Evolutionary conservation across 176 grass and related monocot genomes (phyloP), one percentile per base, ranked within the genome.

Genomic region (Tuctoria greenei): DNA sequence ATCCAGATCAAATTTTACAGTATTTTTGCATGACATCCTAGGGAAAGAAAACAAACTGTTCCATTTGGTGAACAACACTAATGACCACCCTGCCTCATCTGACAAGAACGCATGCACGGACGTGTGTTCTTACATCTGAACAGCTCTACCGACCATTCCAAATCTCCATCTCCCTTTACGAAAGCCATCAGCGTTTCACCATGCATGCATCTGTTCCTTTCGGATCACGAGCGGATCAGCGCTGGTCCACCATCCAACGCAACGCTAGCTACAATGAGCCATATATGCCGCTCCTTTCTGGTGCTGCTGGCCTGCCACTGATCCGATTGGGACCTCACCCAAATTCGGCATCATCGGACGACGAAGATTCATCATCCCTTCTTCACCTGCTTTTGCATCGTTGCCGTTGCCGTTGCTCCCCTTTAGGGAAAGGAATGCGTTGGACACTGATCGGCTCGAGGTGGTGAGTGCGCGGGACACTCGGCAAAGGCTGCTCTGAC

Each of bases 341-440:
- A 0, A 4, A 43, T 8, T 31, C 27, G 16, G 57, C 57, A 10
- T 46, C 40, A 8, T 4, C 42, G 58, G 27, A 0, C 59, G n/a
- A 10, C 67, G 27, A n/a, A n/a, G n/a, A 4, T 64, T 0, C 74
- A 9, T 11, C 71, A 57, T 59, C 61, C 56, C 18, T 45, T 15
- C 18, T 45, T 15, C 31, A 1, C 44, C 61, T 38, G 74, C 60
- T 65, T 64, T 64, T 38, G 7, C 61, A 38, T 37, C 61, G 16
- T 10, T 64, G 61, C 61, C 60, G 31, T 37, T 37, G 21, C 61
- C 3, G n/a, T n/a, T n/a, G n/a, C n/a, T 8, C 31, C 61, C 15
- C 61, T 63, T 76, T 76, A 9, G 42, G 42, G 59, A 11, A 76
- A 76, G 60, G 59, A 28, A 45, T 16, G 27, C 60, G 74, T 60